Percentiles rank a stretch among this genome's conserved stretches.
phyloP scores from a whole-genome alignment of 2,329 filamentous ascomycete species.

The Diaporthe eres region DNA sequence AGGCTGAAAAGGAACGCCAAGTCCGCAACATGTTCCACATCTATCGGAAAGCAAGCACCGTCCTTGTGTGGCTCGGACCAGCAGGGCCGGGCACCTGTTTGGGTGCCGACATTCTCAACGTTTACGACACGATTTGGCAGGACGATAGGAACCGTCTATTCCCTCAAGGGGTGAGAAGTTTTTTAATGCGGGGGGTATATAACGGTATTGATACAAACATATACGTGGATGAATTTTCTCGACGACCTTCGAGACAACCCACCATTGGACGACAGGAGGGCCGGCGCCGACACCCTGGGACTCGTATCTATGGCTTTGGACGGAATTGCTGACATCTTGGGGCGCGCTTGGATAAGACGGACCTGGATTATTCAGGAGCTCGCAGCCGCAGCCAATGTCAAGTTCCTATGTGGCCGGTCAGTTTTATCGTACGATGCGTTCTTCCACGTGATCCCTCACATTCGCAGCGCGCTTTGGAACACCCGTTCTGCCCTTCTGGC shows the following conservation, averaged over 20 bases:
- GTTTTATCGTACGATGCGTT: background rate
- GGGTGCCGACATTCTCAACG: background rate
- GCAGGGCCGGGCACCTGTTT: background rate
- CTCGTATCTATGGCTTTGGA: background rate
- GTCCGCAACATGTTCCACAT: conserved; percentile 13
- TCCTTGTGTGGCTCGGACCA: background rate
- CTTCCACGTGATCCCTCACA: background rate
- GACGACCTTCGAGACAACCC: background rate
- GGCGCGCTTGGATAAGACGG: background rate
- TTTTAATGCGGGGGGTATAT: background rate
- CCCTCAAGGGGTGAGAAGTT: background rate
- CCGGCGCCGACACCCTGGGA: background rate
- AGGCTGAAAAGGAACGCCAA: background rate
- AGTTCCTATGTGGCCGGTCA: background rate
- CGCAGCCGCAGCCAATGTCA: background rate
- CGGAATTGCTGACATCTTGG: background rate
- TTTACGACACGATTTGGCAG: background rate
- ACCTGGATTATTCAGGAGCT: conserved; percentile 6
- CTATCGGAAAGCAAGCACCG: background rate
- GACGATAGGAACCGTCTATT: background rate
- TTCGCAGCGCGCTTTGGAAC: background rate
- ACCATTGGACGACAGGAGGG: background rate
- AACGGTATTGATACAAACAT: background rate
- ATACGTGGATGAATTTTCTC: background rate
- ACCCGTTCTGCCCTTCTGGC: background rate